Base-by-base conservation (phyloP, 2,329 filamentous ascomycete genomes). In the Stagonosporopsis vannaccii region DNA sequence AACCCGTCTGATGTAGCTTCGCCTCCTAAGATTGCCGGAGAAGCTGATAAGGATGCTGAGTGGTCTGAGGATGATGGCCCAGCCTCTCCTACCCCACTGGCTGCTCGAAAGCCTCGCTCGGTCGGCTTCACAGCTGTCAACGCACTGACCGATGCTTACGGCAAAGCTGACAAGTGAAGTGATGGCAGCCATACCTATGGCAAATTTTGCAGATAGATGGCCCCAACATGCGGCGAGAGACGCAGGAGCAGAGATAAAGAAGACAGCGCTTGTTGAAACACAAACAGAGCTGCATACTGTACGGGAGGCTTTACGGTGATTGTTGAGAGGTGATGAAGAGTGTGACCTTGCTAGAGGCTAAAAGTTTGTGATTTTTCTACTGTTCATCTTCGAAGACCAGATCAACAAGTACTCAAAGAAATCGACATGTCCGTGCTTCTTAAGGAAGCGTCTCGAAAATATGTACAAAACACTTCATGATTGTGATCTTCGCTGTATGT, bases 71-170 rank as follows among this genome's bases (percentile, higher is more conserved):
- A 44, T 7, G 37, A 40, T 3, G 5, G 6, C 6, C 6, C 37
- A 5, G 37, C 13, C 4, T 15, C n/a, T 2, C 37, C 37, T 13
- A 22, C 37, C 6, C 37, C 37, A 1, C 15, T 44, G n/a, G 25
- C 36, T 26, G 25, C 42, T 19, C 47, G 47, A 8, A 40, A 40
- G 37, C 37, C 37, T 2, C 13, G 41, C 1, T 2, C n/a, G 2
- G 19, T 42, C 13, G 30, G 30, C 9, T 46, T 46, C 28, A 37
- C 35, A 4, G 45, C 51, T 6, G 45, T 35, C 30, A 49, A 49
- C 17, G 6, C 2, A 2, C 20, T 28, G 9, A 23, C 19, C 15
- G 33, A 40, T 6, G 6, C 9, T 12, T 15, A 44, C 8, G 33
- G 13, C 7, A 25, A 49, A 3, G 25, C 26, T 1, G 20, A 39